Conservation (phyloP, 208 protist species). For the Leishmania braziliensis region DNA sequence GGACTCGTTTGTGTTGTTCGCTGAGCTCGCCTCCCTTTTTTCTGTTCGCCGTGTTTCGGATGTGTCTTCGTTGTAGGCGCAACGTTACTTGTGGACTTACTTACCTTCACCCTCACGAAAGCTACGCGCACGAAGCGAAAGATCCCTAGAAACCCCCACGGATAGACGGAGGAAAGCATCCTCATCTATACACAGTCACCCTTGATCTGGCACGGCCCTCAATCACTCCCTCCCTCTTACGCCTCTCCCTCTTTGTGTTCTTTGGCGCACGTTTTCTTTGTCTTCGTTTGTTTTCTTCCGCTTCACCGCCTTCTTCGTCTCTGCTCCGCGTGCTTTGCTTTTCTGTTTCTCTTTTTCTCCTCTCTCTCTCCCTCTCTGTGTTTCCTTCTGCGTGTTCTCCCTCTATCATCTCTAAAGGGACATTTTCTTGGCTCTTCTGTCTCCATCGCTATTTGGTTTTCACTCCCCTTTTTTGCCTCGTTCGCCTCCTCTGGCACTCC, state of each 20-base stretch:
- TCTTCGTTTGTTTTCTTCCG: background rate
- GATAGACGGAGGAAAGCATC: background rate
- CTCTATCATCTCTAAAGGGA: background rate
- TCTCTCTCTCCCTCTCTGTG: background rate
- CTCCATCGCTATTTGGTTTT: background rate
- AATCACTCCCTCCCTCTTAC: background rate
- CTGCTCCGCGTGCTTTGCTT: background rate
- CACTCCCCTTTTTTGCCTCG: background rate
- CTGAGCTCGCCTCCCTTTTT: slow-evolving; percentile 4
- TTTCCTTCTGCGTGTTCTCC: background rate
- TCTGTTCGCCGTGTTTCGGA: slow-evolving; percentile 4
- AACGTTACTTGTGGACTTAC: background rate
- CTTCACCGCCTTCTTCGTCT: background rate
- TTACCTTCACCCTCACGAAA: background rate
- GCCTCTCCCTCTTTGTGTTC: background rate
- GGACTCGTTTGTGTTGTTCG: background rate
- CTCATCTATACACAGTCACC: background rate
- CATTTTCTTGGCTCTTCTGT: background rate
- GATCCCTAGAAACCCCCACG: background rate
- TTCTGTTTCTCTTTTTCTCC: background rate
- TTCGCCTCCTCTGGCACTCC: background rate
- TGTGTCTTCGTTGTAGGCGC: background rate
- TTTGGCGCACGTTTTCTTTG: background rate
- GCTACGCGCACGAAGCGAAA: background rate
- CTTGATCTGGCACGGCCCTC: background rate